Conservation (phyloP, 2,329 filamentous ascomycete genomes). For the Xylaria sp. region DNA sequence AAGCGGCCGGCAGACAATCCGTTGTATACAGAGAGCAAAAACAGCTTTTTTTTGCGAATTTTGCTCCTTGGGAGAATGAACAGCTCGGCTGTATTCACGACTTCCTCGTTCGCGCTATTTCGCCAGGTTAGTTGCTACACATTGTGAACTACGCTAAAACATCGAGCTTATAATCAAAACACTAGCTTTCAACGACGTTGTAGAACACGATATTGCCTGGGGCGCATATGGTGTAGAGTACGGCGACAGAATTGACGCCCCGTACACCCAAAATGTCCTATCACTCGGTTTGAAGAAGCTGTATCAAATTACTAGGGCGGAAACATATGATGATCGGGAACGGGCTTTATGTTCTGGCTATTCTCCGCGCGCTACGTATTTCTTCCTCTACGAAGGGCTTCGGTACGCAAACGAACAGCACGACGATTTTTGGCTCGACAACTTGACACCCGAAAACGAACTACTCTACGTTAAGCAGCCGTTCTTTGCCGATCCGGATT, state of each 20-base stretch:
- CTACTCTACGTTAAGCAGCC: background rate
- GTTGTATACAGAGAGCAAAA: no score
- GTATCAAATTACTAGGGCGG: background rate
- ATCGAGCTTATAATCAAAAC: background rate
- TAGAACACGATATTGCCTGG: background rate
- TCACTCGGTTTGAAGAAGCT: background rate
- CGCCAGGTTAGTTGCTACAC: background rate
- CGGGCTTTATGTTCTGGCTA: background rate
- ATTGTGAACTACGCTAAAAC: background rate
- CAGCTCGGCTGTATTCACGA: background rate
- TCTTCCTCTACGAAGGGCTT: background rate
- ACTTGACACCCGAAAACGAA: background rate
- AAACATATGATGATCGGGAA: background rate
- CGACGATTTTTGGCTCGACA: background rate
- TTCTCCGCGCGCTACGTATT: rapidly evolving
- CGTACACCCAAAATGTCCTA: background rate
- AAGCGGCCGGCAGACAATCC: background rate
- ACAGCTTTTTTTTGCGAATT: background rate
- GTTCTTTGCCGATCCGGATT: background rate
- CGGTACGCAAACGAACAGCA: no score
- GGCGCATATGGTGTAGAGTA: background rate
- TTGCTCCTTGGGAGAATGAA: background rate
- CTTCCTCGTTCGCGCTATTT: background rate
- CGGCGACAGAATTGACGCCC: no score
- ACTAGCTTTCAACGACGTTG: slow-evolving; percentile 2